These are phyloP conservation scores for Urostyla sp. DNA, from an alignment of 73 alveolate species.

Conservation along the genomic window DNA sequence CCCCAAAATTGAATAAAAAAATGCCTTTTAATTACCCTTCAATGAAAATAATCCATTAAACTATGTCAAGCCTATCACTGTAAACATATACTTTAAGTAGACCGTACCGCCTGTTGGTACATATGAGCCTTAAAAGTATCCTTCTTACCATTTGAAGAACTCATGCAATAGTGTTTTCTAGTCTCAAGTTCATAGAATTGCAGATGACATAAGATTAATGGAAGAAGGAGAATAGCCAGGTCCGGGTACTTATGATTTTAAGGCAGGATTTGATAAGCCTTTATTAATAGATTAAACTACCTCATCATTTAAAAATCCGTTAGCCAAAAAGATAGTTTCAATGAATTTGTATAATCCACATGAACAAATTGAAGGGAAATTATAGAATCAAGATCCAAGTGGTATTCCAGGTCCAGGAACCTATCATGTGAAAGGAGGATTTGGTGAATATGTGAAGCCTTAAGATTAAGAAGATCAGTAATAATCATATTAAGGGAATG, in stretches of 20 bases:
- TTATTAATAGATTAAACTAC: conserved; percentile 31
- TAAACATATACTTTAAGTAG: conserved; percentile 71
- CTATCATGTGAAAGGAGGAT: conserved; percentile 32
- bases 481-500: neutral
- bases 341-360: conserved; percentile 82
- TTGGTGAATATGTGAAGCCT: neutral
- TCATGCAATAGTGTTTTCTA: conserved; percentile 49
- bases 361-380: conserved; percentile 49
- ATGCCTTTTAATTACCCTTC: conserved; percentile 57
- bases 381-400: neutral
- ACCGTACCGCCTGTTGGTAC: conserved; percentile 68
- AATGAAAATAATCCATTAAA: conserved; percentile 68
- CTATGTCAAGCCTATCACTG: conserved; percentile 74
- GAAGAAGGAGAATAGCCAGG: conserved; percentile 57
- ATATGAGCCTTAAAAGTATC: conserved; percentile 46
- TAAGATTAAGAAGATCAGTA: neutral
- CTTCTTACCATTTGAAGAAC: conserved; percentile 7
- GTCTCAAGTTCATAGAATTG: conserved; percentile 53
- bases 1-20: conserved; percentile 41
- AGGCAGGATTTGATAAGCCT: conserved; percentile 21
- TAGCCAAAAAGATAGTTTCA: conserved; percentile 60
- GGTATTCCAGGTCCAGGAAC: conserved; percentile 83
- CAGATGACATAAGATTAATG: neutral
- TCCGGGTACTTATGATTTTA: conserved; percentile 51
- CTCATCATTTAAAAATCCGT: conserved; percentile 55